These are phyloP conservation scores for Fusarium humuli DNA, from an alignment of 2,329 filamentous ascomycete genomes.

Conservation along the genomic window DNA sequence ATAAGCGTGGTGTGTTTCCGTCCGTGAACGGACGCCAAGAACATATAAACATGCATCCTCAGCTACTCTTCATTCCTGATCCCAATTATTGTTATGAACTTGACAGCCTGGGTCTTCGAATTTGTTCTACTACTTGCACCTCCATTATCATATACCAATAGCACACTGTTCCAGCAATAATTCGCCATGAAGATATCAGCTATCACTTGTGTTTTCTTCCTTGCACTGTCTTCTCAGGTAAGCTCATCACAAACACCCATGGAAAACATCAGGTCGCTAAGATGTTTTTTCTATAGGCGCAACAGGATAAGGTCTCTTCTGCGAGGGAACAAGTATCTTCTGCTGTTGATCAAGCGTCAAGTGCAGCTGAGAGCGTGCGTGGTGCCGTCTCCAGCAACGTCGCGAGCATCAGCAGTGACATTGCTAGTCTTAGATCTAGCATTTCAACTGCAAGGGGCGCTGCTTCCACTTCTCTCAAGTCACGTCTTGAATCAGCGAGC, in stretches of 20 bases:
- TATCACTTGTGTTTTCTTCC: not conserved
- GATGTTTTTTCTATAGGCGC: not conserved
- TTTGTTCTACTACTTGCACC: too few relatives aligned
- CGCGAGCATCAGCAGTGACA: not conserved
- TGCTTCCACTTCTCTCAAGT: not conserved
- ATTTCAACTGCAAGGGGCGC: not conserved
- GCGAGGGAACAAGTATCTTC: not conserved
- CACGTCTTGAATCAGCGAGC: not conserved
- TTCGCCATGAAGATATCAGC: not conserved
- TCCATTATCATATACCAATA: too few relatives aligned
- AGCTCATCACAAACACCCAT: not conserved
- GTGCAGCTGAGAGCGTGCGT: not conserved
- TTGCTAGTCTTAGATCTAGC: not conserved
- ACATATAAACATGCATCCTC: too few relatives aligned
- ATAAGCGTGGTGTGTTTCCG: too few relatives aligned
- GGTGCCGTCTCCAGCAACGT: not conserved
- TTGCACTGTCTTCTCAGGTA: not conserved
- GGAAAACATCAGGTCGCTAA: not conserved
- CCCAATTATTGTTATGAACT: too few relatives aligned
- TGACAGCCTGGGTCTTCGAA: too few relatives aligned
- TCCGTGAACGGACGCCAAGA: too few relatives aligned
- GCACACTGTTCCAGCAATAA: too few relatives aligned
- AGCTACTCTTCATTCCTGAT: too few relatives aligned
- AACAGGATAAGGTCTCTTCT: not conserved
- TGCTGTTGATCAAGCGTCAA: not conserved